Conservation (phyloP, 192 early-diverging fungal genomes). For the Gryganskiella cystojenkinii region DNA sequence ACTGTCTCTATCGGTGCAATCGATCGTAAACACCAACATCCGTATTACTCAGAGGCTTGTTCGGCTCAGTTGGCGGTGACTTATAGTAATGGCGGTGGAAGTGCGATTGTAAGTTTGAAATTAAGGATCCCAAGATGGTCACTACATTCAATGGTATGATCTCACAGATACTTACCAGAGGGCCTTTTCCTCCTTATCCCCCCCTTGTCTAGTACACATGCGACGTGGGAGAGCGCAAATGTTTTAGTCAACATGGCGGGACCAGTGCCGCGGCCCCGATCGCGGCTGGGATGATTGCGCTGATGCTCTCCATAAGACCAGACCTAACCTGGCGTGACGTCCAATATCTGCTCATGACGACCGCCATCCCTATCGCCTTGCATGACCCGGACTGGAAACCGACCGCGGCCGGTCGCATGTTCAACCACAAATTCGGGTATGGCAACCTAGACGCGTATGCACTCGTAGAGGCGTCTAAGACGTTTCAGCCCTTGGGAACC, state of each 20-base stretch:
- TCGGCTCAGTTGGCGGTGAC: constrained; percentile 91
- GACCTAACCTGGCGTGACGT: constrained; percentile 96
- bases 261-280: constrained; percentile 97
- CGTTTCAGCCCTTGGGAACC: constrained; percentile 67
- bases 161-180: no score
- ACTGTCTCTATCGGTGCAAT: constrained; percentile 94
- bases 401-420: constrained; percentile 76
- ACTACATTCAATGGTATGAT: neutral
- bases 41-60: constrained; percentile 90
- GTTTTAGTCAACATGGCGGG: constrained; percentile 86
- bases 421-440: constrained; percentile 95
- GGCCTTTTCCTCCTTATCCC: no score
- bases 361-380: constrained; percentile 77
- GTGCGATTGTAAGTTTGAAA: constrained; percentile 74
- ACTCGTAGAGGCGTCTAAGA: constrained; percentile 83
- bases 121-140: neutral
- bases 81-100: constrained; percentile 84
- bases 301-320: constrained; percentile 87
- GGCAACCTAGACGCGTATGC: constrained; percentile 88
- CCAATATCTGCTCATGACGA: constrained; percentile 86
- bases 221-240: constrained; percentile 79
- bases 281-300: constrained; percentile 89
- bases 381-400: constrained; percentile 79
- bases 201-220: constrained; percentile 76
- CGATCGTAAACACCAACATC: constrained; percentile 77